Evolutionary conservation across 768 basidiomycete species (phyloP).

Genomic region (Basidioascus undulatus): DNA sequence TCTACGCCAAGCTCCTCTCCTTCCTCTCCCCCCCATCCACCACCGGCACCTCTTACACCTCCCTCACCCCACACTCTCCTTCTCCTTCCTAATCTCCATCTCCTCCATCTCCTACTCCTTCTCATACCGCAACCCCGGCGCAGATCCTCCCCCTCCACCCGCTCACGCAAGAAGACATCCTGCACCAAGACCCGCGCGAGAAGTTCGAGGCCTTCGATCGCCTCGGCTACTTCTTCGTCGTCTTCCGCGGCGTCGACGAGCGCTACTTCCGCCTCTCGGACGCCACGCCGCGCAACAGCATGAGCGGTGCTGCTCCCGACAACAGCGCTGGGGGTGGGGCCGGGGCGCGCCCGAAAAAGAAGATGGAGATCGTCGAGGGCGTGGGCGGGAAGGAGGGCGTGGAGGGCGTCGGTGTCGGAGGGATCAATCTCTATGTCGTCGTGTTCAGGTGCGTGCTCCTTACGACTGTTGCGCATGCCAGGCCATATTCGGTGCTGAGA

Average conservation of each 20-base stretch:
- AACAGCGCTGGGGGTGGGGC: slow-evolving; percentile 9
- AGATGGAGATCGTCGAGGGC: slow-evolving; percentile 24
- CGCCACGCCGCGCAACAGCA: not conserved
- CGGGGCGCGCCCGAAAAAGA: slow-evolving; percentile 16
- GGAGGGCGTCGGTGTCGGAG: slow-evolving; percentile 32
- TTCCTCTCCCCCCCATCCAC: slow-evolving; percentile 41
- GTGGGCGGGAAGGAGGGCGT: slow-evolving; percentile 24
- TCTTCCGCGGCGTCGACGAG: slow-evolving; percentile 56
- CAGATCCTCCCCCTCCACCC: slow-evolving; percentile 74
- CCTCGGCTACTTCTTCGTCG: slow-evolving; percentile 78
- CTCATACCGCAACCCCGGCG: not conserved
- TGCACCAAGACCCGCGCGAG: slow-evolving; percentile 75
- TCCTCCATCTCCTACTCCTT: not conserved
- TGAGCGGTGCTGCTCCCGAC: no score
- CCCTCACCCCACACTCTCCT: no score
- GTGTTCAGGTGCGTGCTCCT: no score
- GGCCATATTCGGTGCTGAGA: not conserved
- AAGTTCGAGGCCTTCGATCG: slow-evolving; percentile 69
- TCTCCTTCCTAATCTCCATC: slow-evolving; percentile 14
- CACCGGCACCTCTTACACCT: no score
- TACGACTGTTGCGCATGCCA: no score
- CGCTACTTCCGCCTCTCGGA: slow-evolving; percentile 23
- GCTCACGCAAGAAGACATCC: slow-evolving; percentile 72
- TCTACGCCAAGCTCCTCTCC: slow-evolving; percentile 63
- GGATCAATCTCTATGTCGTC: slow-evolving; percentile 65